Evolutionary conservation across 768 basidiomycete species (phyloP).

Genomic region (Coprinellus micaceus): DNA sequence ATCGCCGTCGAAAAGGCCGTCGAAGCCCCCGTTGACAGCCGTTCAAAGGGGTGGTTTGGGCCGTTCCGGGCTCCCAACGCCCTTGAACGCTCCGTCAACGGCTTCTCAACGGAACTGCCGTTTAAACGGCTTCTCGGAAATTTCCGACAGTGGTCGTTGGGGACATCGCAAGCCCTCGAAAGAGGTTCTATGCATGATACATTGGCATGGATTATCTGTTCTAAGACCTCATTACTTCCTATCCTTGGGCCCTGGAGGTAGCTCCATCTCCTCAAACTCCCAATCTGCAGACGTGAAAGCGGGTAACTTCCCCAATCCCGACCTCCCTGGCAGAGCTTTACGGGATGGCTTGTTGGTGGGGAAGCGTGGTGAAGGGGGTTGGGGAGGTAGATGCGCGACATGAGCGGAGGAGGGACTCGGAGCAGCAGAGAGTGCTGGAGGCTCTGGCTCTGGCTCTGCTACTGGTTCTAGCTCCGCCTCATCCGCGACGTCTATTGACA

Average conservation of each 20-base stretch:
- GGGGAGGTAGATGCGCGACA: neutral
- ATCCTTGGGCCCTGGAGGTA: constrained; percentile 39
- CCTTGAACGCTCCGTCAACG: too few relatives aligned
- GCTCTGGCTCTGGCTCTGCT: too few relatives aligned
- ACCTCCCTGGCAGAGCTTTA: constrained; percentile 17
- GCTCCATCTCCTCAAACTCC: constrained; percentile 47
- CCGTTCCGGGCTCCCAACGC: too few relatives aligned
- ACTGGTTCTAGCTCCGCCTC: neutral
- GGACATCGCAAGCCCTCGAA: too few relatives aligned
- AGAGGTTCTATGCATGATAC: too few relatives aligned
- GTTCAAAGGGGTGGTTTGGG: too few relatives aligned
- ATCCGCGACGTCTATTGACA: neutral
- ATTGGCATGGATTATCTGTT: too few relatives aligned
- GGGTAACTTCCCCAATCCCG: constrained; percentile 37
- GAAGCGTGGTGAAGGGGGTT: constrained; percentile 1
- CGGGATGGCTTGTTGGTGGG: neutral
- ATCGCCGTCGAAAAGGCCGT: too few relatives aligned
- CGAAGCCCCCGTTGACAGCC: too few relatives aligned
- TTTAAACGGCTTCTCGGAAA: too few relatives aligned
- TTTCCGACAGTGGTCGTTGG: too few relatives aligned
- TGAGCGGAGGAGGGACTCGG: neutral
- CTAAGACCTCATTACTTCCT: neutral
- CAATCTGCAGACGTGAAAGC: constrained; percentile 48
- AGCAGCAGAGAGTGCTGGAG: neutral
- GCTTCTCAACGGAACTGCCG: too few relatives aligned